phyloP scores from a whole-genome alignment of 2,329 filamentous ascomycete species.

The Capronia americana region DNA sequence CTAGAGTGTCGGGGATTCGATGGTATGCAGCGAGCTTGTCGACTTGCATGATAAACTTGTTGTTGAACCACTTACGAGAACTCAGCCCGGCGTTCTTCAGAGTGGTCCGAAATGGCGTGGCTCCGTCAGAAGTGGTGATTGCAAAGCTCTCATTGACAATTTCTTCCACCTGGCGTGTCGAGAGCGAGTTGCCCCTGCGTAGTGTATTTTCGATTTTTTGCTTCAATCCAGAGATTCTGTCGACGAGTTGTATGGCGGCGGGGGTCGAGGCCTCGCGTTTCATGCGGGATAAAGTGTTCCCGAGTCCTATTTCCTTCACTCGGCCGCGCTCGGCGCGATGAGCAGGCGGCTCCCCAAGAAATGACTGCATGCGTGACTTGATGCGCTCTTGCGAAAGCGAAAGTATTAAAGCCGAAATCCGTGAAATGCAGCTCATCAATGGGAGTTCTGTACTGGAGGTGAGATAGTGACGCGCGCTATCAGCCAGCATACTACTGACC shows the following conservation, averaged over 20 bases:
- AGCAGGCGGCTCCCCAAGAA: slow-evolving; percentile 14
- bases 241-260: not conserved
- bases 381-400: slow-evolving; percentile 19
- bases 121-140: slow-evolving; percentile 22
- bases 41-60: slow-evolving; percentile 31
- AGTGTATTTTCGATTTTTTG: slow-evolving; percentile 7
- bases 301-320: not conserved
- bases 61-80: slow-evolving; percentile 23
- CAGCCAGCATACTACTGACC: slow-evolving; percentile 9
- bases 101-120: slow-evolving; percentile 12
- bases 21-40: slow-evolving; percentile 36
- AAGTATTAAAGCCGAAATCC: slow-evolving; percentile 9
- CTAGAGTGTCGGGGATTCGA: slow-evolving; percentile 26
- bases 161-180: not conserved
- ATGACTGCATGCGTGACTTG: slow-evolving; percentile 14
- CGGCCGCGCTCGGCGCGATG: not conserved
- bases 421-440: slow-evolving; percentile 16
- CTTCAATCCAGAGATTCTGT: slow-evolving; percentile 7
- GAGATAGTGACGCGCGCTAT: not conserved
- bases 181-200: not conserved
- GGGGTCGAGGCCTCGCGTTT: slow-evolving; percentile 1
- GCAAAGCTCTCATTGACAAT: slow-evolving; percentile 18
- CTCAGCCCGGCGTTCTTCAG: slow-evolving; percentile 19
- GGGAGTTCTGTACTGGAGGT: not conserved
- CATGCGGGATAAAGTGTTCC: slow-evolving; percentile 16